phyloP scores from a whole-genome alignment of 257 asterid genomes.

The Coffea eugenioides region DNA sequence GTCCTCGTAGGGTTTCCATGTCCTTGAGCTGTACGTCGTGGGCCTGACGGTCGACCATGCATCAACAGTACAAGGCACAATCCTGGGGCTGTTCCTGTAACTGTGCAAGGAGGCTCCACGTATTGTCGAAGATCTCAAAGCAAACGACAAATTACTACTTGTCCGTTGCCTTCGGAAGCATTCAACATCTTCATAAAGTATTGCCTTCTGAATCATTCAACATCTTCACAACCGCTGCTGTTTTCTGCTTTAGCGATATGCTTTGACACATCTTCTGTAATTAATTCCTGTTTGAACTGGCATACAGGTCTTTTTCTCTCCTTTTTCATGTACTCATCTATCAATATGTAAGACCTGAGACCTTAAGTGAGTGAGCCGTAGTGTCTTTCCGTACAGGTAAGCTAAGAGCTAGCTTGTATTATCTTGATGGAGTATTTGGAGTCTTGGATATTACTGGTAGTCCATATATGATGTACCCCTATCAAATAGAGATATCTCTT shows the following conservation, averaged over 20 bases:
- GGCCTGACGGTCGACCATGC: slow-evolving; percentile 7
- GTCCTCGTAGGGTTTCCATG: slow-evolving; percentile 14
- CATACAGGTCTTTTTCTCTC: neutral
- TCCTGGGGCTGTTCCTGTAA: neutral
- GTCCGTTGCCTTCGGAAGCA: slow-evolving; percentile 13
- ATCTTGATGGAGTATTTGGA: neutral
- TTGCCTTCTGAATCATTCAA: slow-evolving; percentile 5
- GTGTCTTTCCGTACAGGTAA: neutral
- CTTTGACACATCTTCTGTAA: neutral
- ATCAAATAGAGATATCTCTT: too few species aligned
- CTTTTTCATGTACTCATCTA: neutral
- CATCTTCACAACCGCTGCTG: neutral
- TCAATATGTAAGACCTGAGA: neutral
- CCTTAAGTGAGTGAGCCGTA: neutral
- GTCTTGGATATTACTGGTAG: neutral
- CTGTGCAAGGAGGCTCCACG: slow-evolving; percentile 17
- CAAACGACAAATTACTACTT: slow-evolving; percentile 31
- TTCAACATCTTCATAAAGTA: neutral
- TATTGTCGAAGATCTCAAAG: slow-evolving; percentile 41
- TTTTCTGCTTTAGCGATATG: neutral
- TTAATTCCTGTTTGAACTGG: neutral
- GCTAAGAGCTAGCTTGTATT: neutral
- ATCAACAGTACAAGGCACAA: neutral
- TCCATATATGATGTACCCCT: too few species aligned
- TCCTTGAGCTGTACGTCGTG: slow-evolving; percentile 43